Evolutionary conservation across 73 alveolate genomes (phyloP).

Genomic region (Tetrahymena elliotti): DNA sequence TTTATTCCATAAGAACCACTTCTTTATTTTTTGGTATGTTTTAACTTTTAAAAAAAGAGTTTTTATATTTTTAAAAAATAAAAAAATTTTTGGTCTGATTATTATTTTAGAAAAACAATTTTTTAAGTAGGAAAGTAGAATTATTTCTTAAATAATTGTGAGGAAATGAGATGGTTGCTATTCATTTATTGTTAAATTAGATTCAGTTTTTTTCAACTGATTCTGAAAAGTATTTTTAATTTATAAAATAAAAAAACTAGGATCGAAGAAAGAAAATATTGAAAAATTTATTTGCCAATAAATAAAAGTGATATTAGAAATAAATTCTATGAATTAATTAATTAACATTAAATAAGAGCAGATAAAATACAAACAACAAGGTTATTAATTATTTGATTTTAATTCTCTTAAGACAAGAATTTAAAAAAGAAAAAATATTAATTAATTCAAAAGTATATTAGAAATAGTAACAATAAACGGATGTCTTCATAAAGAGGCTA

Average conservation of each 20-base stretch:
- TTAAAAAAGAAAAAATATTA: neutral
- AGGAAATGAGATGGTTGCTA: neutral
- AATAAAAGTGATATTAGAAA: neutral
- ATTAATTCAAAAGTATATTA: neutral
- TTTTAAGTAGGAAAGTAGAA: neutral
- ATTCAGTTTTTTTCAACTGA: neutral
- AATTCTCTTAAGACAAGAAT: neutral
- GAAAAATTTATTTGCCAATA: neutral
- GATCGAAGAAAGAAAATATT: neutral
- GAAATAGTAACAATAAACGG: neutral
- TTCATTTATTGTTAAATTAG: neutral
- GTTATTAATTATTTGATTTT: neutral
- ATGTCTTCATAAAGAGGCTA: neutral
- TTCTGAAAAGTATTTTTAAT: neutral
- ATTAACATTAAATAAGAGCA: neutral
- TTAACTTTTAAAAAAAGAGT: too few relatives aligned
- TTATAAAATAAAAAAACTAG: neutral
- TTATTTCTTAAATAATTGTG: neutral
- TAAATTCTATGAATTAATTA: neutral
- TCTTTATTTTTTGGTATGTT: too few relatives aligned
- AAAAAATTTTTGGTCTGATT: too few relatives aligned
- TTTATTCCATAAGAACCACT: too few relatives aligned
- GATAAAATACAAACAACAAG: neutral
- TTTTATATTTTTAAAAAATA: too few relatives aligned
- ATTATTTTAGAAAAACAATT: too few relatives aligned